phyloP scores from a whole-genome alignment of 106 monocot species.

The Hemerocallis citrina region DNA sequence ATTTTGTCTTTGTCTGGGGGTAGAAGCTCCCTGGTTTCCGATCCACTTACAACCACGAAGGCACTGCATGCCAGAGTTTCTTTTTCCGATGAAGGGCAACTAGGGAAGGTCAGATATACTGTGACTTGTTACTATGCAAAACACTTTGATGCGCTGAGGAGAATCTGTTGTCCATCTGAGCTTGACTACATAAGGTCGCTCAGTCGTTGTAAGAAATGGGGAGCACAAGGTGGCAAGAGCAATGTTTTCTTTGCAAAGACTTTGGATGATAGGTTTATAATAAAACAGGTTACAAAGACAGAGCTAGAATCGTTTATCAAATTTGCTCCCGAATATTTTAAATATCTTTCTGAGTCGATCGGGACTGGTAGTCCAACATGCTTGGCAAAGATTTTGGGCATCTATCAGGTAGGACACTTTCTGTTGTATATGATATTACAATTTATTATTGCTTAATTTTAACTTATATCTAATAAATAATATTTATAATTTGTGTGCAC shows the following conservation, averaged over 20 bases:
- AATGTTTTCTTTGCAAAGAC: conserved; percentile 98
- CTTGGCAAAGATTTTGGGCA: conserved; percentile 89
- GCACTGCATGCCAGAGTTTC: conserved; percentile 61
- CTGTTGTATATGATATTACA: neutral
- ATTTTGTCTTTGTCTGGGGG: conserved; percentile 36
- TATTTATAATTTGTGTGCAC: neutral
- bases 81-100: conserved; percentile 61
- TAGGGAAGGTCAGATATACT: conserved; percentile 64
- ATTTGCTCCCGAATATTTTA: conserved; percentile 87
- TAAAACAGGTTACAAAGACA: conserved; percentile 92
- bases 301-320: conserved; percentile 84
- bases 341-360: conserved; percentile 76
- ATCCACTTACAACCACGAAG: conserved; percentile 36
- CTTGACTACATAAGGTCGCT: conserved; percentile 86
- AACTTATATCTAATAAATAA: neutral
- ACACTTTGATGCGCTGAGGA: conserved; percentile 66
- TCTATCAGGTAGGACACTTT: conserved; percentile 51
- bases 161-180: conserved; percentile 75
- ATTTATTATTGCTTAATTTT: neutral
- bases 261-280: conserved; percentile 90
- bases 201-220: conserved; percentile 97
- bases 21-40: conserved; percentile 22
- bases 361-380: conserved; percentile 76
- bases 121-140: conserved; percentile 89
- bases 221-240: conserved; percentile 91